phyloP scores from a whole-genome alignment of 768 basidiomycete species.

The Pleurotus eryngii region DNA sequence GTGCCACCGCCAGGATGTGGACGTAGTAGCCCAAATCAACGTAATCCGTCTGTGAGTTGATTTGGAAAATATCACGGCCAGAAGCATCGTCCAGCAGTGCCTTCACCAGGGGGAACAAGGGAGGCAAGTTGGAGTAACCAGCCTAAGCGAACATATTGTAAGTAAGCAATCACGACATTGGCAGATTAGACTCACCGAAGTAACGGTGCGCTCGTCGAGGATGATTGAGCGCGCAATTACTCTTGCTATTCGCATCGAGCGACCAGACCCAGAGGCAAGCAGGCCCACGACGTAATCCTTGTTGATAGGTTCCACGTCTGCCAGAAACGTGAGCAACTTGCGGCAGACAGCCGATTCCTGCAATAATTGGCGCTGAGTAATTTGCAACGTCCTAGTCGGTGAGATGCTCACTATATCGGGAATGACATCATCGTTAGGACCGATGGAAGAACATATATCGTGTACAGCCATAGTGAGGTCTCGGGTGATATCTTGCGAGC shows the following conservation, averaged over 20 bases:
- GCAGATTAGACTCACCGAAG: constrained; percentile 17
- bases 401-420: constrained; percentile 22
- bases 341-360: constrained; percentile 48
- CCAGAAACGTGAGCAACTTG: constrained; percentile 39
- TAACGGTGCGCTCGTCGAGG: constrained; percentile 20
- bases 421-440: constrained; percentile 24
- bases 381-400: not conserved
- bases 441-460: constrained; percentile 39
- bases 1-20: constrained; percentile 53
- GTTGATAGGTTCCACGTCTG: constrained; percentile 41
- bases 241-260: constrained; percentile 52
- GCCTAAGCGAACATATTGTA: constrained; percentile 27
- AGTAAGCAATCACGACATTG: constrained; percentile 4
- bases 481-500: constrained; percentile 37
- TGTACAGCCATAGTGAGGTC: constrained; percentile 49
- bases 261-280: constrained; percentile 47
- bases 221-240: constrained; percentile 54
- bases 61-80: constrained; percentile 33
- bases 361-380: not conserved
- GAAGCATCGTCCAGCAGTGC: constrained; percentile 39
- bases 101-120: constrained; percentile 46
- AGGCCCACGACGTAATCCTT: constrained; percentile 49
- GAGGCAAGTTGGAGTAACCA: constrained; percentile 40
- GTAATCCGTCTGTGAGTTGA: constrained; percentile 60
- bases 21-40: constrained; percentile 54